These are phyloP conservation scores for Botryotinia convoluta DNA, from an alignment of 2,329 filamentous ascomycete genomes.

Conservation along the genomic window DNA sequence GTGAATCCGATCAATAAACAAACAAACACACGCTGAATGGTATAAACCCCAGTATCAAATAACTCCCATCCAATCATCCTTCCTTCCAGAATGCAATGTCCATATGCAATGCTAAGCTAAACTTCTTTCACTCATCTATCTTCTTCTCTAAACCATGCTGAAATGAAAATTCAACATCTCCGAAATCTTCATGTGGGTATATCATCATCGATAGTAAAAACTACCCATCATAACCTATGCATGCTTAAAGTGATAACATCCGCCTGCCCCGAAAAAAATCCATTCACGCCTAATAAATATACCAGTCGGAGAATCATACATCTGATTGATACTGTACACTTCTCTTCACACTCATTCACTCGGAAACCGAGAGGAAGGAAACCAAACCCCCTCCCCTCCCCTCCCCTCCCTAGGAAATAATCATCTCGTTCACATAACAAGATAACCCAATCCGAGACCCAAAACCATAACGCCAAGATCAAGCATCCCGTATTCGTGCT, in stretches of 20 bases:
- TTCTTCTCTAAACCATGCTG: not conserved
- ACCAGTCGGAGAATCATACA: not conserved
- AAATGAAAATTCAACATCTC: not conserved
- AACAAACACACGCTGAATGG: not conserved
- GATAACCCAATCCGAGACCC: slow-evolving; percentile 37
- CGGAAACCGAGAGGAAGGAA: not conserved
- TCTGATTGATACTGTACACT: not conserved
- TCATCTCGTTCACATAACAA: slow-evolving; percentile 35
- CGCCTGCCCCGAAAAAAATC: not conserved
- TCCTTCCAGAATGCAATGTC: not conserved
- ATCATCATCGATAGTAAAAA: not conserved
- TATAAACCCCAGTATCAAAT: not conserved
- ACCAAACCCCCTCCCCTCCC: too few relatives aligned
- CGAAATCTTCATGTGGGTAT: not conserved
- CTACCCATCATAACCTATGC: not conserved
- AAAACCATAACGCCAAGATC: slow-evolving; percentile 35
- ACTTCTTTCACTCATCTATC: not conserved
- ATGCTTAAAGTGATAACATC: not conserved
- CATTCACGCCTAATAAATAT: not conserved
- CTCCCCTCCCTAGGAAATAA: too few relatives aligned
- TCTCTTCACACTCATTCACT: too few relatives aligned
- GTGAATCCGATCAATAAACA: too few relatives aligned
- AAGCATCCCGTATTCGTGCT: slow-evolving; percentile 32
- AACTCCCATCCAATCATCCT: not conserved
- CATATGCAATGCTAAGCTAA: not conserved